A percentile compares a stretch with the other conserved stretches of the same genome.
Evolutionary conservation across 1,284 basidiomycete species (phyloP).

Genomic region (Marasmius tenuissimus): DNA sequence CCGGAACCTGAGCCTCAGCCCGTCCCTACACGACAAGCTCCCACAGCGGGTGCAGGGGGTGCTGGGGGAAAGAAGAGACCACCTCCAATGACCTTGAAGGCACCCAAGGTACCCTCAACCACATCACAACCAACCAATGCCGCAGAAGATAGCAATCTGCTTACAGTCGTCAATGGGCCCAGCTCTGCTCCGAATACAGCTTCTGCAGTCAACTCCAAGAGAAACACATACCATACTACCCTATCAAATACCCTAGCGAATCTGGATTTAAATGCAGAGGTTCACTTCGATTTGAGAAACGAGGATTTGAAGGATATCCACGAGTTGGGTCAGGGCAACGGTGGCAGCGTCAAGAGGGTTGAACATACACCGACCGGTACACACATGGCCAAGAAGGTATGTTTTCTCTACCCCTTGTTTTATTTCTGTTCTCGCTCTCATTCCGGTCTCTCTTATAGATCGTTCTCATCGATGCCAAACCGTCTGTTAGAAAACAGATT

Average conservation of each 20-base stretch:
- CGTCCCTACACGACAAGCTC: constrained; percentile 12
- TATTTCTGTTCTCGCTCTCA: neutral
- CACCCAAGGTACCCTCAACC: constrained; percentile 42
- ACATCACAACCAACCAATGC: constrained; percentile 31
- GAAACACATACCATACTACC: constrained; percentile 69
- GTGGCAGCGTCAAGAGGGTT: constrained; percentile 96
- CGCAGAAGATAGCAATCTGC: constrained; percentile 31
- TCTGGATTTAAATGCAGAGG: constrained; percentile 73
- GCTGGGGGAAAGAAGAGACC: constrained; percentile 47
- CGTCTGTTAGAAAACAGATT: constrained; percentile 97
- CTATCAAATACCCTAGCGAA: constrained; percentile 75
- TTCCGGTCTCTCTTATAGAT: constrained; percentile 54
- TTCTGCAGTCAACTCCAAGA: constrained; percentile 38
- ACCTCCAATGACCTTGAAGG: constrained; percentile 53
- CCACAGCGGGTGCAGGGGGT: constrained; percentile 7
- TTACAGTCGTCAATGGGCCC: constrained; percentile 36
- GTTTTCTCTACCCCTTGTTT: constrained; percentile 22
- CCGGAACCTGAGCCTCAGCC: constrained; percentile 15
- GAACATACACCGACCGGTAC: constrained; percentile 87
- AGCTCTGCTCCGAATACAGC: constrained; percentile 41
- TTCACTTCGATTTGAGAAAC: constrained; percentile 74
- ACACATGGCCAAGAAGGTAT: constrained; percentile 94
- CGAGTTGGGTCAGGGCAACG: constrained; percentile 96
- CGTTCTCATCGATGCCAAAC: constrained; percentile 97
- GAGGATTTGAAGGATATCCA: constrained; percentile 83